Conservation (phyloP, 2,329 filamentous ascomycete species). For the Trichoderma cornu-damae region DNA sequence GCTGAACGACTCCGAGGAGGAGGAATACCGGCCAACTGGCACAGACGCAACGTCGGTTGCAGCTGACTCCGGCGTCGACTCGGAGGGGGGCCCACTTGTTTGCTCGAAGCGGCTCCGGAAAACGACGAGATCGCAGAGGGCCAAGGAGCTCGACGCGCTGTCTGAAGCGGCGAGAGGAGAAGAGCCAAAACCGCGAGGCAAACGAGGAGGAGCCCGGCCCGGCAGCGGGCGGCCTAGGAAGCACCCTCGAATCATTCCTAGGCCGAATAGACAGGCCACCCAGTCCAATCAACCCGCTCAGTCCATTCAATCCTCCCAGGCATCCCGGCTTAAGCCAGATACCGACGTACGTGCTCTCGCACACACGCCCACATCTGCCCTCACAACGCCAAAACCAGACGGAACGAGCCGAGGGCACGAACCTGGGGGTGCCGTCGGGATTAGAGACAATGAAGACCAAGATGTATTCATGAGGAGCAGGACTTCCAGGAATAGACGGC, state of each 20-base stretch:
- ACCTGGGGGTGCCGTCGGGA: slow-evolving; percentile 23
- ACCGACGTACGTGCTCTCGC: not conserved
- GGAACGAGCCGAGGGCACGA: not conserved
- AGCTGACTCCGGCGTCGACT: slow-evolving; percentile 25
- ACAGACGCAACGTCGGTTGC: slow-evolving; percentile 24
- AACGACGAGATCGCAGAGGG: slow-evolving; percentile 23
- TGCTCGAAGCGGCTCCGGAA: slow-evolving; percentile 27
- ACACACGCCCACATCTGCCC: not conserved
- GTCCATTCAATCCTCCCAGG: not conserved
- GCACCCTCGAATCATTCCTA: slow-evolving; percentile 28
- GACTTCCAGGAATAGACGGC: slow-evolving; percentile 30
- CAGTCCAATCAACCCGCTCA: slow-evolving; percentile 1
- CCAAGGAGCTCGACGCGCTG: slow-evolving; percentile 14
- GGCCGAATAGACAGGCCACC: not conserved
- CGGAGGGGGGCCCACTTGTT: slow-evolving; percentile 22
- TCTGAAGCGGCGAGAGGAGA: slow-evolving; percentile 22
- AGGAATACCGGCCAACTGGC: slow-evolving; percentile 28
- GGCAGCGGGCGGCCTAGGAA: slow-evolving; percentile 39
- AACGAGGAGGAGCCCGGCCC: slow-evolving; percentile 36
- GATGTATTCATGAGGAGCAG: slow-evolving; percentile 30
- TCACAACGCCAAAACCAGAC: slow-evolving; percentile 2
- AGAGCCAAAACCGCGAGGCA: slow-evolving; percentile 32
- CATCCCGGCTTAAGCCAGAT: not conserved
- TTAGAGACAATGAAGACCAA: slow-evolving; percentile 31
- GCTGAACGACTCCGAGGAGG: slow-evolving; percentile 29